Conservation (phyloP, 352 stramenopile genomes). For the Phytophthora quininea region DNA sequence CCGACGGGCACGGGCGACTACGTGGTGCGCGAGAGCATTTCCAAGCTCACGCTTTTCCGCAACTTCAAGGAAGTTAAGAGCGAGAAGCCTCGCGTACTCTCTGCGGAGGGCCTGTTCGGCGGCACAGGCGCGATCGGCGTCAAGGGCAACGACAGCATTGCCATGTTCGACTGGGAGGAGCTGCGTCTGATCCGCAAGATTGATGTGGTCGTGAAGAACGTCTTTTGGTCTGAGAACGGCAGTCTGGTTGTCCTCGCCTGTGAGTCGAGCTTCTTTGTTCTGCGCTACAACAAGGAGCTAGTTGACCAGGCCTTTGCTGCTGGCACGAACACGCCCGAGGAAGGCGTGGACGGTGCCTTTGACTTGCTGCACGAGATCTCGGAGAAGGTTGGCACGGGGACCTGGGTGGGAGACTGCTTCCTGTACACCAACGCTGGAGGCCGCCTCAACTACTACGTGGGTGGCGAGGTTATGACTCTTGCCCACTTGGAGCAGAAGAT, state of each 20-base stretch:
- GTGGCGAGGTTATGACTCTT: slow-evolving; percentile 98
- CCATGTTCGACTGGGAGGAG: slow-evolving; percentile 99
- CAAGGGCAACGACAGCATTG: slow-evolving; percentile 95
- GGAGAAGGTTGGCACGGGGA: slow-evolving; percentile 95
- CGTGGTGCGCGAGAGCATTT: slow-evolving; percentile 97
- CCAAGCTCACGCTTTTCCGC: slow-evolving; percentile 97
- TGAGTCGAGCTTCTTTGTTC: slow-evolving; percentile 96
- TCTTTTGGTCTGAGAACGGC: slow-evolving; percentile 98
- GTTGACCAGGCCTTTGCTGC: slow-evolving; percentile 90
- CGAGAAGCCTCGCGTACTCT: slow-evolving; percentile 93
- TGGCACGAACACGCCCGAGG: slow-evolving; percentile 89
- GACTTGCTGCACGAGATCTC: slow-evolving; percentile 98
- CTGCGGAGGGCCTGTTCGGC: slow-evolving; percentile 96
- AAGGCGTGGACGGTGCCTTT: slow-evolving; percentile 98
- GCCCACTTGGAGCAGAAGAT: slow-evolving; percentile 95
- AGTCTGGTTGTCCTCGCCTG: slow-evolving; percentile 96
- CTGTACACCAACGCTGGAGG: slow-evolving; percentile 96
- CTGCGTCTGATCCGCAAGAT: slow-evolving; percentile 98
- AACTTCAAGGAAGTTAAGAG: slow-evolving; percentile 98
- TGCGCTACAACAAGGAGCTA: slow-evolving; percentile 94
- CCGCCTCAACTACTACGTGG: slow-evolving; percentile 99
- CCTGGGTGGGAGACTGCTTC: slow-evolving; percentile 99
- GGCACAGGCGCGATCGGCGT: slow-evolving; percentile 95
- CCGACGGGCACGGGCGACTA: slow-evolving; percentile 97
- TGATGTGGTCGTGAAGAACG: slow-evolving; percentile 95